Conservation (phyloP, 352 stramenopile species). For the Pythium scleroteichum region DNA sequence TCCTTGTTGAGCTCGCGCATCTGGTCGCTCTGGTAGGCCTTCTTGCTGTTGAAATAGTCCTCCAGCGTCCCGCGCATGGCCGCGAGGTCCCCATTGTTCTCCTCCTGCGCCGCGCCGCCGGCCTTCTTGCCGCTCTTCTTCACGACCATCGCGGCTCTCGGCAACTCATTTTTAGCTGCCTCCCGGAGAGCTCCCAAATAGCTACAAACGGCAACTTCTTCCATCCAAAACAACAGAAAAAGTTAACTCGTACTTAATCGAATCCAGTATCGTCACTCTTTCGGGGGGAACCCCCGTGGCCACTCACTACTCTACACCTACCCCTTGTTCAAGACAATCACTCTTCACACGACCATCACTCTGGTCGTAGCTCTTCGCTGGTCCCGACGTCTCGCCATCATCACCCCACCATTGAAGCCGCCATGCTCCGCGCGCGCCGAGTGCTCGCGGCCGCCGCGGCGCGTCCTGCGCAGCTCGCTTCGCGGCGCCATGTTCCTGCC, state of each 20-base stretch:
- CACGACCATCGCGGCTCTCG: constrained; percentile 13
- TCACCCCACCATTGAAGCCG: neutral
- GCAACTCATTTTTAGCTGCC: neutral
- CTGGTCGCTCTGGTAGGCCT: constrained; percentile 30
- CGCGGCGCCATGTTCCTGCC: constrained; percentile 1
- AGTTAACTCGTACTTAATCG: constrained; percentile 6
- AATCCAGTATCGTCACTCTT: too few species aligned
- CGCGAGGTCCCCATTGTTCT: constrained; percentile 30
- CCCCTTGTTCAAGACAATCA: constrained; percentile 2
- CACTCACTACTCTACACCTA: neutral
- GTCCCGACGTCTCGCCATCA: neutral
- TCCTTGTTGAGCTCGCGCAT: constrained; percentile 34
- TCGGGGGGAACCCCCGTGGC: too few species aligned
- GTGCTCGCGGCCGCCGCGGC: constrained; percentile 20
- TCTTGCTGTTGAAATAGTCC: constrained; percentile 46
- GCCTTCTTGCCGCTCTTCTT: constrained; percentile 40
- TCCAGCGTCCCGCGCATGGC: constrained; percentile 34
- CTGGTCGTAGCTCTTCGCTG: constrained; percentile 2
- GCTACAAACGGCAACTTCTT: constrained; percentile 4
- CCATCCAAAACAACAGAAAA: neutral
- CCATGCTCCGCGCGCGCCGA: constrained; percentile 33
- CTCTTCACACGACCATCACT: neutral
- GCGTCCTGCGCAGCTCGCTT: too few species aligned
- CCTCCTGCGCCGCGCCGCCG: constrained; percentile 1
- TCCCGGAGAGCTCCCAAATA: too few species aligned